phyloP scores from a whole-genome alignment of 176 grass and related monocot genomes.

The Phoenix dactylifera region DNA sequence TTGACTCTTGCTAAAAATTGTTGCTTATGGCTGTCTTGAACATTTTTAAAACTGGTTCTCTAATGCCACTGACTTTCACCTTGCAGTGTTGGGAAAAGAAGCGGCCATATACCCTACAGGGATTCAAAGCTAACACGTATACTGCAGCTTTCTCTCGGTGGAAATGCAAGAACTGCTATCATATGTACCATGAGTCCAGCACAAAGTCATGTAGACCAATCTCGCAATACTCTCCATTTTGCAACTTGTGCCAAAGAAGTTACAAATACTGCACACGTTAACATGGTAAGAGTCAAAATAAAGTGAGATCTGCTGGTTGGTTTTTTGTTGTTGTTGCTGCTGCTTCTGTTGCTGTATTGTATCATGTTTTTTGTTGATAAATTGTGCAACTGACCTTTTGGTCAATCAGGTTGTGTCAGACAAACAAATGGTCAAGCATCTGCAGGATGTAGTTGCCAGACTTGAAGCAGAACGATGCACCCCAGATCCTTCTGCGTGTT shows the following conservation, averaged over 20 bases:
- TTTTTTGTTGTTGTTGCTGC: neutral
- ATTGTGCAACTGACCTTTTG: constrained; percentile 1
- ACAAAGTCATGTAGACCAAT: constrained; percentile 76
- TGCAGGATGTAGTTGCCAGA: constrained; percentile 89
- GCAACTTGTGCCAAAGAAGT: constrained; percentile 91
- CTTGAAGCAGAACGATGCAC: constrained; percentile 74
- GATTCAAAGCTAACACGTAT: constrained; percentile 95
- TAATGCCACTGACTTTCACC: neutral
- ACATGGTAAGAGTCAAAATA: constrained; percentile 52
- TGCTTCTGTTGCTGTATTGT: neutral
- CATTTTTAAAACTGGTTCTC: no score
- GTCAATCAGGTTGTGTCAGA: constrained; percentile 73
- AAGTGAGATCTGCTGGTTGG: neutral
- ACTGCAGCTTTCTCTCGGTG: constrained; percentile 88
- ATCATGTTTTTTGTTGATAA: neutral
- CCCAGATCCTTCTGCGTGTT: constrained; percentile 42
- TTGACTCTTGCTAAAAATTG: no score
- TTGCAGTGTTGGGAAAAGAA: constrained; percentile 65
- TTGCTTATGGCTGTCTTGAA: no score
- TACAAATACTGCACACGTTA: constrained; percentile 86
- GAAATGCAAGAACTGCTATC: constrained; percentile 92
- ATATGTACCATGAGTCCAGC: constrained; percentile 98
- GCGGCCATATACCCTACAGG: constrained; percentile 81
- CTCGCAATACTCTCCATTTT: constrained; percentile 89
- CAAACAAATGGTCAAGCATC: constrained; percentile 81